phyloP scores from a whole-genome alignment of 371 early-diverging fungal genomes.

The Entomophthora muscae region DNA sequence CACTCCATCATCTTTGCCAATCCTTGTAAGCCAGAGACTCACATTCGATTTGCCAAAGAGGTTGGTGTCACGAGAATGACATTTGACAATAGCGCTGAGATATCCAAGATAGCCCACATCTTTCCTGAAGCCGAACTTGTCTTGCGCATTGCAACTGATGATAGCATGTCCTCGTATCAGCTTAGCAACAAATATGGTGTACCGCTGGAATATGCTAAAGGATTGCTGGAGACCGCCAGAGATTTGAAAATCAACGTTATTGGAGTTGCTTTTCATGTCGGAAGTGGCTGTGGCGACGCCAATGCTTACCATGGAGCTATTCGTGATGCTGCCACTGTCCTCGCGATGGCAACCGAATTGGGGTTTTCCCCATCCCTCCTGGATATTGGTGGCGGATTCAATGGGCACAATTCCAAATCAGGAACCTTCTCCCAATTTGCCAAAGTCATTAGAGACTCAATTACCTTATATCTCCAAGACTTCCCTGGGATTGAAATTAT shows the following conservation, averaged over 20 bases:
- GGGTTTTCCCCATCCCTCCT: conserved; percentile 66
- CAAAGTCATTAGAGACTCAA: conserved; percentile 47
- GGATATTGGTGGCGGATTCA: conserved; percentile 95
- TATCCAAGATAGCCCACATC: conserved; percentile 69
- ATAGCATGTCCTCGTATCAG: conserved; percentile 76
- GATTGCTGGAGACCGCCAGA: conserved; percentile 52
- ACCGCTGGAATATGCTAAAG: conserved; percentile 40
- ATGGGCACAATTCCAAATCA: conserved; percentile 48
- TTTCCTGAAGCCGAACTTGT: conserved; percentile 76
- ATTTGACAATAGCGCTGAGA: conserved; percentile 94
- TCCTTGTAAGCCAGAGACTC: conserved; percentile 93
- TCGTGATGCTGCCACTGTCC: conserved; percentile 56
- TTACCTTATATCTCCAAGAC: conserved; percentile 51
- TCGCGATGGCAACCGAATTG: conserved; percentile 54
- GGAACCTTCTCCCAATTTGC: conserved; percentile 76
- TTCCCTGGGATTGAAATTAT: conserved; percentile 79
- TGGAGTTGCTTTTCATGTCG: conserved; percentile 89
- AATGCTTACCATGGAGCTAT: conserved; percentile 85
- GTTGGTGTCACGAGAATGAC: conserved; percentile 82
- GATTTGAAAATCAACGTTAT: conserved; percentile 69
- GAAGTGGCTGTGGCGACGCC: conserved; percentile 81
- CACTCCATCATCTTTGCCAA: conserved; percentile 88
- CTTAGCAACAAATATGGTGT: conserved; percentile 95
- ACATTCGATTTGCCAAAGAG: conserved; percentile 65
- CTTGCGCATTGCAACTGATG: conserved; percentile 86